A percentile compares a stretch with the other conserved stretches of the same genome.
Evolutionary conservation across 768 basidiomycete species (phyloP).

Genomic region (Serendipita indica): DNA sequence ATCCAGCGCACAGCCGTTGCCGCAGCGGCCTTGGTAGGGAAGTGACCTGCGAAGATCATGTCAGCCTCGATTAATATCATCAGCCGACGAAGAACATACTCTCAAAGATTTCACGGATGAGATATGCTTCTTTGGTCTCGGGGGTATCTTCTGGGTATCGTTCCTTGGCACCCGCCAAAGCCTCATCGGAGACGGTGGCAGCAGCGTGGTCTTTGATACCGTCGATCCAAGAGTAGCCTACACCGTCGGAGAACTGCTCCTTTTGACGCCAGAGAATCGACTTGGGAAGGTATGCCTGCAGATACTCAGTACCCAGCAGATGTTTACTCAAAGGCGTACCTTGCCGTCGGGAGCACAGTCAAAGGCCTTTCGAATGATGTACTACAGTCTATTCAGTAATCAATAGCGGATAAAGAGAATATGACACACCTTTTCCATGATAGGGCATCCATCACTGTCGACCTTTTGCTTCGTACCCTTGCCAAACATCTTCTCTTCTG

Average conservation of each 20-base stretch:
- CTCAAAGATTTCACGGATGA: constrained; percentile 85
- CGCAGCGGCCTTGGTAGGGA: constrained; percentile 76
- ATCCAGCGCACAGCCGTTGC: constrained; percentile 90
- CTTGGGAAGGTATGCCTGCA: constrained; percentile 76
- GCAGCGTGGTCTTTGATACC: constrained; percentile 87
- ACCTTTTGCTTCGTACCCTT: constrained; percentile 60
- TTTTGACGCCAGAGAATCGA: constrained; percentile 98
- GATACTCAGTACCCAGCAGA: constrained; percentile 11
- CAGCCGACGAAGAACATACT: constrained; percentile 26
- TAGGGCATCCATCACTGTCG: constrained; percentile 76
- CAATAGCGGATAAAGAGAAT: not conserved
- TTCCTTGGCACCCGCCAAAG: constrained; percentile 51
- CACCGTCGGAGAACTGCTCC: constrained; percentile 98
- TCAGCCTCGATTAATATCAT: not conserved
- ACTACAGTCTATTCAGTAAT: constrained; percentile 31
- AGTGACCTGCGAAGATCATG: constrained; percentile 38
- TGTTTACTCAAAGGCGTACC: constrained; percentile 22
- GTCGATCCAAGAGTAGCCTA: constrained; percentile 58
- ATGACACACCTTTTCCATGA: constrained; percentile 85
- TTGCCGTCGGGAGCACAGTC: constrained; percentile 71
- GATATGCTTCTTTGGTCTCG: constrained; percentile 94
- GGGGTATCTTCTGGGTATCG: constrained; percentile 72
- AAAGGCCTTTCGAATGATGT: constrained; percentile 92
- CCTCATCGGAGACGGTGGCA: constrained; percentile 61
- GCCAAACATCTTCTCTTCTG: constrained; percentile 75